Evolutionary conservation across 2,329 filamentous ascomycete genomes (phyloP), one percentile per base, ranked within the genome.

Genomic region (Bertia moriformis): DNA sequence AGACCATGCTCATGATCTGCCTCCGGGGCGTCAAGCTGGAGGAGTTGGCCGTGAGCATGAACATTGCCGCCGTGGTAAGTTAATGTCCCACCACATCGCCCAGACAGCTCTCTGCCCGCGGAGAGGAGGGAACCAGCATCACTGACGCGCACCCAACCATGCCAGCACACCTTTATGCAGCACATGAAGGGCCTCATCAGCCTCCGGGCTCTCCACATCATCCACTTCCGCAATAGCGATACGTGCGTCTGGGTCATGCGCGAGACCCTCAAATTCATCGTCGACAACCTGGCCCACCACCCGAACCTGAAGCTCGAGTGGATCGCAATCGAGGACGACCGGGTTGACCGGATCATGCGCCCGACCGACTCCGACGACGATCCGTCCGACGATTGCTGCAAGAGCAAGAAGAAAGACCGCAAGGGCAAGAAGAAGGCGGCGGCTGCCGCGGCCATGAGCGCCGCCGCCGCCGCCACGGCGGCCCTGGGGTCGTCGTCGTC

Each of bases 111-210:
- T n/a, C n/a, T n/a, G n/a, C n/a, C n/a, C n/a, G n/a, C n/a, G n/a
- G n/a, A n/a, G n/a, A n/a, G n/a, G n/a, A n/a, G n/a, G n/a, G n/a
- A n/a, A n/a, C n/a, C n/a, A n/a, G n/a, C n/a, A n/a, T n/a, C n/a
- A n/a, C n/a, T n/a, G n/a, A n/a, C n/a, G n/a, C n/a, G n/a, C n/a
- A 46, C 39, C 44, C 42, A 46, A 41, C 39, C 19, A 38, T 14
- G 14, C 37, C 27, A 77, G 73, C 74, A 78, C 49, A 60, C 59
- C 2, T 64, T 78, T 36, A 63, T 76, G 51, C 71, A 73, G 47
- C 61, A 66, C 40, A 58, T 77, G 30, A 48, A 60, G 1, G 61
- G 62, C 2, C 50, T 73, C 4, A 47, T 49, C 13, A 66, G 57
- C 12, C 64, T 78, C 4, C 63, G 65, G 13, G 73, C 71, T 3